phyloP scores from a whole-genome alignment of 139 green algal species.

The Astrephomene gubernaculifera region DNA sequence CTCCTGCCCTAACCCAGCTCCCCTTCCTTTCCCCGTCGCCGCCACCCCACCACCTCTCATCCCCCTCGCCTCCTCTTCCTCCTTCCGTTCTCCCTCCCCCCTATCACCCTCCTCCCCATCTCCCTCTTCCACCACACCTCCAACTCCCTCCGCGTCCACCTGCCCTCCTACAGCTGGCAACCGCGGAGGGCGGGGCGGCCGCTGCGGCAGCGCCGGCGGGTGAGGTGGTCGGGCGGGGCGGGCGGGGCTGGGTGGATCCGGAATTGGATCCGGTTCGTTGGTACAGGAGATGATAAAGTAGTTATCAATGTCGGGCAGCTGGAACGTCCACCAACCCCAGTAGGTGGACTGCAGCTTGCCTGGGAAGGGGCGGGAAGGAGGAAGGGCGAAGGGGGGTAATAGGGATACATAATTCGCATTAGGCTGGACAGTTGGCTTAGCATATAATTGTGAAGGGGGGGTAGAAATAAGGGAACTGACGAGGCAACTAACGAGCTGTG shows the following conservation, averaged over 20 bases:
- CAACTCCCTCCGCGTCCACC: background rate
- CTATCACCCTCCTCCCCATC: background rate
- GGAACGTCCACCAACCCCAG: constrained; percentile 51
- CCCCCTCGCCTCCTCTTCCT: background rate
- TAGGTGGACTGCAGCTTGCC: constrained; percentile 69
- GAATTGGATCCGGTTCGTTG: constrained; percentile 2
- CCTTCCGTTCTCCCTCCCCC: background rate
- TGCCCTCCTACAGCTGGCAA: background rate
- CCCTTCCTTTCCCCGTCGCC: background rate
- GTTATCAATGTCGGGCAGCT: constrained; percentile 73
- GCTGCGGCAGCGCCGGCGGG: background rate
- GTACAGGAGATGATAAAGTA: constrained; percentile 81
- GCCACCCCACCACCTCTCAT: background rate
- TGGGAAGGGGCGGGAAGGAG: too few species aligned
- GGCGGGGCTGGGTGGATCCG: background rate
- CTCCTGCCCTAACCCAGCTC: background rate
- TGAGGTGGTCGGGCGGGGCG: constrained; percentile 5
- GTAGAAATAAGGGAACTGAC: too few species aligned
- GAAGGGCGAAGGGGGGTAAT: too few species aligned
- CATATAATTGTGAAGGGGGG: too few species aligned
- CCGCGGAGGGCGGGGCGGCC: constrained; percentile 2
- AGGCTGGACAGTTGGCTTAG: too few species aligned
- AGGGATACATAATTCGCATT: too few species aligned
- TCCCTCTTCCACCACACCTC: background rate
- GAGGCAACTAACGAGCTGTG: too few species aligned